Evolutionary conservation across 2,329 filamentous ascomycete genomes (phyloP), one percentile per base, ranked within the genome.

Genomic region (Talaromyces sp.): DNA sequence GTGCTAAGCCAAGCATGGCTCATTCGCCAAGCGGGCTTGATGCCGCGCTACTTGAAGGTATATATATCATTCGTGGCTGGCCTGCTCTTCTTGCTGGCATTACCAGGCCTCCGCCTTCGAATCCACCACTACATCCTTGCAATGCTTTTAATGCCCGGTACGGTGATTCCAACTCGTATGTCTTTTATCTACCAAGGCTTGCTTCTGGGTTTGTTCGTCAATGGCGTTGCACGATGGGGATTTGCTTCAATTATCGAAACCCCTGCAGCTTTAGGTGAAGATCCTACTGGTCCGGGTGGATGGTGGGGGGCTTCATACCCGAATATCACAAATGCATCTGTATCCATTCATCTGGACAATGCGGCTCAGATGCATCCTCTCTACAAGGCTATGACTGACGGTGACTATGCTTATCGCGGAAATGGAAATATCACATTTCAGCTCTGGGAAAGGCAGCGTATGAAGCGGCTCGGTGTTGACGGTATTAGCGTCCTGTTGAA

Each of bases 121-220:
- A 92, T 99, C 62, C 95, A 99, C 73, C 95, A 99, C 75, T 99
- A 98, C 73, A 91, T 98, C 67, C 82, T 98, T 4, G 92, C 88
- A 1, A 84, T 99, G 14, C 81, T 98, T 0, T 83, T 99, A 0
- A 84, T 98, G 5, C 92, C 93, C 0, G 95, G 93, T 0, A 98
- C 95, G 0, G 88, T 86, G 60, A 87, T 98, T 75, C 93, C 96
- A 68, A 98, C 91, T 5, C 86, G 95, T 0, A 90, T 91, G 0
- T 88, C 88, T 0, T 81, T 98, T 8, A 75, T 96, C 1, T 98
- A 95, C 71, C 93, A 98, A 75, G 95, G 95, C 11, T 80, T 99
- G 1, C 81, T 99, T 0, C 80, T 98, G 7, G 95, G 95, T 0
- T 83, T 98, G 0, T 98, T 97, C 75, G 88, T 97, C 77, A 97